phyloP scores from a whole-genome alignment of 169 alveolate species.

The Theileria annulata region DNA sequence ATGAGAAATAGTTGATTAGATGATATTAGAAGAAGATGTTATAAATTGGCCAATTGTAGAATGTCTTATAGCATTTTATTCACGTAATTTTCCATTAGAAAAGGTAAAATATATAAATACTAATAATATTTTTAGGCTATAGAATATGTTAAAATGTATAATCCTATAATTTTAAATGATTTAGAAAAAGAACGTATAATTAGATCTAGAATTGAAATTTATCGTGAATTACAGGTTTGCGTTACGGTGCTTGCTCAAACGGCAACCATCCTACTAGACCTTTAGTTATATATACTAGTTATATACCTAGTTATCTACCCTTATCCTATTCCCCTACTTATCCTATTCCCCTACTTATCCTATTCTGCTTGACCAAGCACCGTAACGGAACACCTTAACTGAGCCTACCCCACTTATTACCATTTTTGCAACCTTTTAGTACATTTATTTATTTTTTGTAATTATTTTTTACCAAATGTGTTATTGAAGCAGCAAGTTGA shows the following conservation, averaged over 20 bases:
- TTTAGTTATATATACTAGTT: background rate
- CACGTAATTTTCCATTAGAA: constrained; percentile 87
- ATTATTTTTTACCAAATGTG: too few species aligned
- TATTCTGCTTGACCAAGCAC: too few species aligned
- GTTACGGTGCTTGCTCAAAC: too few species aligned
- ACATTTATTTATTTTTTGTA: too few species aligned
- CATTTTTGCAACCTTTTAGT: too few species aligned
- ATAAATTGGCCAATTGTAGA: constrained; percentile 90
- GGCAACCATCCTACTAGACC: background rate
- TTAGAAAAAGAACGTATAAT: constrained; percentile 63
- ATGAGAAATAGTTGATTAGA: constrained; percentile 11
- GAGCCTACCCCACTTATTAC: too few species aligned
- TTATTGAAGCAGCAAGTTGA: too few species aligned
- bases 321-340: too few species aligned
- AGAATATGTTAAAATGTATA: constrained; percentile 74
- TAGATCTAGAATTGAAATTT: constrained; percentile 80
- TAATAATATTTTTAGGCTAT: too few species aligned
- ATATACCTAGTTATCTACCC: background rate
- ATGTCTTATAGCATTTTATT: constrained; percentile 88
- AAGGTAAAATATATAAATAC: constrained; percentile 67
- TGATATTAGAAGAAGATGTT: constrained; percentile 78
- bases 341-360: too few species aligned
- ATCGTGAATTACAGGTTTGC: constrained; percentile 69
- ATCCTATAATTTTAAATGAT: constrained; percentile 81
- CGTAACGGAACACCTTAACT: too few species aligned